These are phyloP conservation scores for Fusarium irregulare DNA, from an alignment of 2,329 filamentous ascomycete genomes.

Conservation along the genomic window DNA sequence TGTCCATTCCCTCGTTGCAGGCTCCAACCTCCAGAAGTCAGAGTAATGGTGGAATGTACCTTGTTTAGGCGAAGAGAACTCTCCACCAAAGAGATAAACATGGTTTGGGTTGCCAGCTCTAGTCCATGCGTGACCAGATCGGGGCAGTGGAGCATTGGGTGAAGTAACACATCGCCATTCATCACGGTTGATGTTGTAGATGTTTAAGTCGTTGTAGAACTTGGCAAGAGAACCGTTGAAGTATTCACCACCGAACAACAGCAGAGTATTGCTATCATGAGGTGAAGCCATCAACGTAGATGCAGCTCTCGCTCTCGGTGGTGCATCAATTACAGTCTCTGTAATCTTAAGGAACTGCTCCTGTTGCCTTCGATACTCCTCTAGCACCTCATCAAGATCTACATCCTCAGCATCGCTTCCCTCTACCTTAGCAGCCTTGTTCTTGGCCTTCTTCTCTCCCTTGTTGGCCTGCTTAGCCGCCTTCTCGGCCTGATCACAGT, in stretches of 20 bases:
- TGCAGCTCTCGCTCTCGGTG: slow-evolving; percentile 82
- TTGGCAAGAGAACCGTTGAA: slow-evolving; percentile 90
- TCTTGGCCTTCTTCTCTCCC: slow-evolving; percentile 85
- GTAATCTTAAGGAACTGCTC: slow-evolving; percentile 95
- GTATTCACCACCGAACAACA: slow-evolving; percentile 94
- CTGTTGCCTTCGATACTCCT: slow-evolving; percentile 92
- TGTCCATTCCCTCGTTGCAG: slow-evolving; percentile 87
- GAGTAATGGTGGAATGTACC: slow-evolving; percentile 99
- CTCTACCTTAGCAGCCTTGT: slow-evolving; percentile 74
- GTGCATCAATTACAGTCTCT: slow-evolving; percentile 75
- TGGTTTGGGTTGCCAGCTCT: slow-evolving; percentile 85
- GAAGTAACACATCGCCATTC: slow-evolving; percentile 92
- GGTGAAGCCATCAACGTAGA: slow-evolving; percentile 87
- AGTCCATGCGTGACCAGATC: slow-evolving; percentile 95
- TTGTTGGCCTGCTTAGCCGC: slow-evolving; percentile 88
- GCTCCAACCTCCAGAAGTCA: slow-evolving; percentile 95
- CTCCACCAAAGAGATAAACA: slow-evolving; percentile 93
- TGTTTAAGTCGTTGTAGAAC: slow-evolving; percentile 74
- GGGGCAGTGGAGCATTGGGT: slow-evolving; percentile 89
- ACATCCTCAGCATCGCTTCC: slow-evolving; percentile 93
- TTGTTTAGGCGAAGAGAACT: slow-evolving; percentile 96
- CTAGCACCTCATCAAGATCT: slow-evolving; percentile 91
- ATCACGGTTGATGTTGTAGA: slow-evolving; percentile 83
- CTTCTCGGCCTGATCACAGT: slow-evolving; percentile 64
- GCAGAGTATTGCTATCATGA: slow-evolving; percentile 84